Evolutionary conservation across 164 flowering plant species (phyloP).

Genomic region (Kalanchoe fedtschenkoi): DNA sequence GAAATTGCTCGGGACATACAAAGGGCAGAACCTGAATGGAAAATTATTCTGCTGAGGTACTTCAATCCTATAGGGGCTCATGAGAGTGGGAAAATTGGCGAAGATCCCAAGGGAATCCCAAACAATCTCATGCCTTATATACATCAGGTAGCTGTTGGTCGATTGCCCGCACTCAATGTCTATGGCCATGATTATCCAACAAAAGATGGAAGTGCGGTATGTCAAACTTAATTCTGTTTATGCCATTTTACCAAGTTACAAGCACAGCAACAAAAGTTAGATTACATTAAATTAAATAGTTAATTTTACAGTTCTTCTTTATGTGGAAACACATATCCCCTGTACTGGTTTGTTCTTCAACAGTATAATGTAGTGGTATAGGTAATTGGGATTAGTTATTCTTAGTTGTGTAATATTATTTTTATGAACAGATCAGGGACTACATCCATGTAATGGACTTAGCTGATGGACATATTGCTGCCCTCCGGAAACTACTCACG

Average conservation of each 20-base stretch:
- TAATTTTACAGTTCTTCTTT: too few relatives aligned
- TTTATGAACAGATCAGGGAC: conserved; percentile 48
- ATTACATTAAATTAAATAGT: neutral
- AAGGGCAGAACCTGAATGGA: conserved; percentile 81
- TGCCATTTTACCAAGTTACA: neutral
- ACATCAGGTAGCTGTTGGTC: conserved; percentile 91
- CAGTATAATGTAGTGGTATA: neutral
- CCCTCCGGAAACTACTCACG: conserved; percentile 51
- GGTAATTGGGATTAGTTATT: too few relatives aligned
- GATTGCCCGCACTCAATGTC: conserved; percentile 81
- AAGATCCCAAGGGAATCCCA: conserved; percentile 95
- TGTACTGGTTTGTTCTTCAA: neutral
- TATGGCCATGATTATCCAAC: conserved; percentile 92
- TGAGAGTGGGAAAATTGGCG: conserved; percentile 83
- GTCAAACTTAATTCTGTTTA: conserved; percentile 9
- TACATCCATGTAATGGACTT: conserved; percentile 86
- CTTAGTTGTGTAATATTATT: neutral
- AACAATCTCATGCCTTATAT: conserved; percentile 95
- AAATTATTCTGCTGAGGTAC: conserved; percentile 68
- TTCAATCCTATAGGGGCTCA: conserved; percentile 97
- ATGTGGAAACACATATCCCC: too few relatives aligned
- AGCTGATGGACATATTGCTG: conserved; percentile 84
- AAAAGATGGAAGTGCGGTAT: conserved; percentile 87
- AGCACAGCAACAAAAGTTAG: neutral
- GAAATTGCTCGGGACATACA: conserved; percentile 81